Evolutionary conservation across 257 asterid species (phyloP).

Genomic region (Handroanthus guayacan): DNA sequence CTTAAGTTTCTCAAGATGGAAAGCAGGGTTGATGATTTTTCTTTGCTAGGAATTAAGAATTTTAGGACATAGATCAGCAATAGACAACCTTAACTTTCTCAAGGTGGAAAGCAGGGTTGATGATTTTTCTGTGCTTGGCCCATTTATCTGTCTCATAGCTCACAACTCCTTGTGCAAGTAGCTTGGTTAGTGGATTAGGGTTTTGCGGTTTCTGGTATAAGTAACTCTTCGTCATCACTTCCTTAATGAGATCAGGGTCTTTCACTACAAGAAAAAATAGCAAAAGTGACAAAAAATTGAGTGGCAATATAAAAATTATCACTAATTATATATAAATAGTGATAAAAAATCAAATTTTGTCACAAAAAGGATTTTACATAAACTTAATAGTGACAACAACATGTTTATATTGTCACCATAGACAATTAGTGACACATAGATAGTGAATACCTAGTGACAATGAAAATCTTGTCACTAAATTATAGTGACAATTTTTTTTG

Average conservation of each 20-base stretch:
- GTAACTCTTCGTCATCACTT: constrained; percentile 44
- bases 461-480: too few relatives aligned
- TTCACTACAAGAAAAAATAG: too few relatives aligned
- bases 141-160: constrained; percentile 52
- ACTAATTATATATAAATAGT: too few relatives aligned
- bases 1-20: constrained; percentile 62
- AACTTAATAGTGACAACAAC: too few relatives aligned
- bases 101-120: constrained; percentile 65
- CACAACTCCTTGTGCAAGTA: constrained; percentile 49
- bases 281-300: too few relatives aligned
- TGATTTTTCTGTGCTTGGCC: constrained; percentile 64
- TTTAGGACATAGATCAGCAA: background rate
- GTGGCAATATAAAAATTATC: too few relatives aligned
- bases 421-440: too few relatives aligned
- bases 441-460: too few relatives aligned
- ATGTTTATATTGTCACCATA: too few relatives aligned
- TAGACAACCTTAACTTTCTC: constrained; percentile 57
- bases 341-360: too few relatives aligned
- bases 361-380: too few relatives aligned
- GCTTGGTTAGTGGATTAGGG: constrained; percentile 46
- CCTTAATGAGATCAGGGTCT: constrained; percentile 58
- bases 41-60: constrained; percentile 49
- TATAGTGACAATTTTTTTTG: too few relatives aligned
- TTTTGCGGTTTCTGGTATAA: constrained; percentile 39
- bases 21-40: constrained; percentile 63